These are phyloP conservation scores for Xenoacremonium recifei DNA, from an alignment of 2,329 filamentous ascomycete genomes.

Conservation along the genomic window DNA sequence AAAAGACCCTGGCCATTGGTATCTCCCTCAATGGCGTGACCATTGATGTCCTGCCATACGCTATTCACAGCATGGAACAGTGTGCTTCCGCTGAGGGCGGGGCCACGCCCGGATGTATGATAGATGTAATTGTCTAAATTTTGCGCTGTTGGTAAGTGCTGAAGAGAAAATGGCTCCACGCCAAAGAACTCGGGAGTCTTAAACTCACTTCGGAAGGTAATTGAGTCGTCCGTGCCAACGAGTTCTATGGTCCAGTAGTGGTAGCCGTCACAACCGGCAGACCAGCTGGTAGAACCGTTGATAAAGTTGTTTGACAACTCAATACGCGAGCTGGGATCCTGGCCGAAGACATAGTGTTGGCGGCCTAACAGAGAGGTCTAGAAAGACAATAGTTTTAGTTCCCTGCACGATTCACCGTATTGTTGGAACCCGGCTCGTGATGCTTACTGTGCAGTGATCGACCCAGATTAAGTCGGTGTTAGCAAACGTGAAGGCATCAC, in stretches of 20 bases:
- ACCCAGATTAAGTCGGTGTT: conserved; percentile 16
- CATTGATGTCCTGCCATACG: too few relatives aligned
- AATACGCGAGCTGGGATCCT: conserved; percentile 29
- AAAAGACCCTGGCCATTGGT: too few relatives aligned
- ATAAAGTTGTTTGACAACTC: conserved; percentile 48
- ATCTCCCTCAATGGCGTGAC: too few relatives aligned
- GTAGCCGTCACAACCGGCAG: conserved; percentile 41
- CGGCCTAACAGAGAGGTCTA: conserved; percentile 15
- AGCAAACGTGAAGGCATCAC: conserved; percentile 14
- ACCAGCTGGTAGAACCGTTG: conserved; percentile 41
- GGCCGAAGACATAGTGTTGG: conserved; percentile 16
- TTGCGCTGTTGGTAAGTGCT: too few relatives aligned
- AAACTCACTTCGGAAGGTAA: conserved; percentile 12
- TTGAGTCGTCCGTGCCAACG: conserved; percentile 12
- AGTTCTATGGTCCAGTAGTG: conserved; percentile 41
- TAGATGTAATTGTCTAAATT: too few relatives aligned
- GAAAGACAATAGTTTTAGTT: background rate
- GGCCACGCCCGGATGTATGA: too few relatives aligned
- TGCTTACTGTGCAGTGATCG: conserved; percentile 16
- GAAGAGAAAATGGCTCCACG: too few relatives aligned
- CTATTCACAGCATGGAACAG: too few relatives aligned
- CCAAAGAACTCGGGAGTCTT: too few relatives aligned
- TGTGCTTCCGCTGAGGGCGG: too few relatives aligned
- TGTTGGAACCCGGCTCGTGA: too few relatives aligned
- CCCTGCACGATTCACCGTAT: too few relatives aligned